Evolutionary conservation across 306 rosid species (phyloP), one percentile per base, ranked within the genome.

Genomic region (Boehmeria nivea): DNA sequence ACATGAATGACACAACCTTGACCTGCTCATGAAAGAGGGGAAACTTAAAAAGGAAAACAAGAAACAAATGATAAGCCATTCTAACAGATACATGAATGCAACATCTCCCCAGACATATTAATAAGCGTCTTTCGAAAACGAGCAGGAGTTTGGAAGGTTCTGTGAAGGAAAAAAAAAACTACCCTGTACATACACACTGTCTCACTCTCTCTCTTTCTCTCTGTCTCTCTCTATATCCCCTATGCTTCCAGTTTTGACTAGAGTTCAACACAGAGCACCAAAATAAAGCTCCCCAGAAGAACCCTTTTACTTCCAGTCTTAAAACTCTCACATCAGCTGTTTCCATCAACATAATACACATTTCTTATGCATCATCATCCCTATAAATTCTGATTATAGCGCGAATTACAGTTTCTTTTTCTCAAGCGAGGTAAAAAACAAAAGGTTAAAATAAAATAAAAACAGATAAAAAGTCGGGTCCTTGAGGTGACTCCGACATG

Each of bases 261-360:
- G 45, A 59, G 54, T 69, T 67, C 54, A 63, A 67, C 63, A 58
- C 72, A 68, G 68, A 76, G 78, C 83, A 66, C 68, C 79, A 73
- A 69, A 69, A 69, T 61, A 68, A 61, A 69, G 68, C 73, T 74
- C 74, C 60, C 69, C 68, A 59, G 70, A 63, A 63, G 70, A 68
- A 56, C 67, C 54, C 52, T 11, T 31, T 31, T 48, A 31, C 54
- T 47, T 46, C 44, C 66, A 57, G 74, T 69, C 66, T 69, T 67
- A 61, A 73, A 61, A 65, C 53, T 64, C 69, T 67, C 42, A 34
- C 43, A 66, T 15, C 34, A 18, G 39, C 24, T 19, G 21, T 46
- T 52, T 47, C 66, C 65, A 63, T 45, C 61, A 53, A 3, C 54
- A 49, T 69, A 73, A 62, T 70, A 72, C 82, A 77, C 78, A 78